Percentiles rank a stretch among this genome's conserved stretches.
phyloP scores from a whole-genome alignment of 192 early-diverging fungal species.

The Linnemannia hyalina region DNA sequence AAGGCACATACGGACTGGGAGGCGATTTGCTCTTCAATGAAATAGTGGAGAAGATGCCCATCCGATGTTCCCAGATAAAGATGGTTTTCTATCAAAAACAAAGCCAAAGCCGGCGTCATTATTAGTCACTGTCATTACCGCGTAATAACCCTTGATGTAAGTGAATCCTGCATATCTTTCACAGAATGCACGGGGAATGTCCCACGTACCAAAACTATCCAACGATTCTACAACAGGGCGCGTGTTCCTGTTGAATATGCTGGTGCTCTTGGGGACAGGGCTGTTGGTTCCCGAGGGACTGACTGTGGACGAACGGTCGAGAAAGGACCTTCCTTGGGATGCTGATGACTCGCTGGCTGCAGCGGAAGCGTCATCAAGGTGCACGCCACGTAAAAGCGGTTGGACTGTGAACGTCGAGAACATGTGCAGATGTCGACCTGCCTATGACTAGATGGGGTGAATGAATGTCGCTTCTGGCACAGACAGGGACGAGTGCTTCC shows the following conservation, averaged over 20 bases:
- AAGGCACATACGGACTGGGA: slow-evolving; percentile 48
- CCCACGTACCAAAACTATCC: slow-evolving; percentile 53
- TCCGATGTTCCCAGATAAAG: slow-evolving; percentile 84
- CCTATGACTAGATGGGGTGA: neutral
- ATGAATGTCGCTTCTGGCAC: neutral
- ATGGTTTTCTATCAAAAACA: slow-evolving; percentile 67
- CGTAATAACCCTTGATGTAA: neutral
- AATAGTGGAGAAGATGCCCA: slow-evolving; percentile 77
- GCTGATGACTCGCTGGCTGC: slow-evolving; percentile 34
- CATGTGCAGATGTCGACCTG: slow-evolving; percentile 13
- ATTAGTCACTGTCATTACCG: neutral
- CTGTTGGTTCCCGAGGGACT: slow-evolving; percentile 16
- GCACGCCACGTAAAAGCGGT: slow-evolving; percentile 56
- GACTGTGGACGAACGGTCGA: slow-evolving; percentile 27
- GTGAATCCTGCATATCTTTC: neutral
- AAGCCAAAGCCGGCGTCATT: neutral
- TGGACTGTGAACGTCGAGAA: slow-evolving; percentile 67
- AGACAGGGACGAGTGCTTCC: neutral
- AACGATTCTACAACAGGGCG: slow-evolving; percentile 28
- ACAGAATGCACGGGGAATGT: neutral
- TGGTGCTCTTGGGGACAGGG: slow-evolving; percentile 26
- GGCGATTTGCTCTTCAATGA: slow-evolving; percentile 63
- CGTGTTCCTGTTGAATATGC: slow-evolving; percentile 52
- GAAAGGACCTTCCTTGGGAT: slow-evolving; percentile 33
- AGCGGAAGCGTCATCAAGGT: slow-evolving; percentile 54